Base-by-base conservation (phyloP, 2,329 filamentous ascomycete species). In the Escovopsis sp. region DNA sequence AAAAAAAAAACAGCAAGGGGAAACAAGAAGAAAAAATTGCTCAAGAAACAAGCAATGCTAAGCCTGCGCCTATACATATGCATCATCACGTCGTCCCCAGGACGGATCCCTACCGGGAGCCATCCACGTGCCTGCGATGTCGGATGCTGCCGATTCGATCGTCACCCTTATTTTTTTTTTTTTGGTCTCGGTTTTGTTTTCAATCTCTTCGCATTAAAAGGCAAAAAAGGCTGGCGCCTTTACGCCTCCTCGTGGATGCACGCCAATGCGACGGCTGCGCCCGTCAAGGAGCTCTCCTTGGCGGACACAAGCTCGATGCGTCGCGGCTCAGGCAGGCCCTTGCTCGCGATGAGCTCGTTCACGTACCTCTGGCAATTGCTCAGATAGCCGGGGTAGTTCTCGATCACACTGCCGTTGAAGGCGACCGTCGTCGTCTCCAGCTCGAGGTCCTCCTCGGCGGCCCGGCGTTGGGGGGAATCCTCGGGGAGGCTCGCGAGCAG, bases 391-490 rank as follows among this genome's bases (percentile, higher is more conserved):
- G 84, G 82, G 53, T 88, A 89, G 51, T 80, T 79, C 59, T 88
- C 82, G 40, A 88, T 78, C 39, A 89, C 81, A 25, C 79, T 82
- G 36, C 84, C 84, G 53, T 85, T 87, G 60, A 81, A 88, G 4
- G 81, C 81, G n/a, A 89, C 74, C 2, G 73, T 69, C 3, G 74
- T 77, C 43, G 63, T 61, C 30, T 56, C 53, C 7, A 70, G 54
- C 35, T 63, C 57, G 2, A 62, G 63, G 47, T 76, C 75, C 13
- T 61, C 61, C 49, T 77, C 74, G 1, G 72, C 63, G 31, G 70
- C 68, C 9, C 54, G 47, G 40, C 66, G 64, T 30, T 57, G 47
- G 5, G 54, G 43, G 11, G 63, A 61, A 14, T 49, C 53, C 9
- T 55, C 42, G 11, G 56, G 46, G 4, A 62, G 52, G 2, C 50